Conservation (phyloP, 1,284 basidiomycete genomes). For the Apiotrichum mycotoxinovorans region DNA sequence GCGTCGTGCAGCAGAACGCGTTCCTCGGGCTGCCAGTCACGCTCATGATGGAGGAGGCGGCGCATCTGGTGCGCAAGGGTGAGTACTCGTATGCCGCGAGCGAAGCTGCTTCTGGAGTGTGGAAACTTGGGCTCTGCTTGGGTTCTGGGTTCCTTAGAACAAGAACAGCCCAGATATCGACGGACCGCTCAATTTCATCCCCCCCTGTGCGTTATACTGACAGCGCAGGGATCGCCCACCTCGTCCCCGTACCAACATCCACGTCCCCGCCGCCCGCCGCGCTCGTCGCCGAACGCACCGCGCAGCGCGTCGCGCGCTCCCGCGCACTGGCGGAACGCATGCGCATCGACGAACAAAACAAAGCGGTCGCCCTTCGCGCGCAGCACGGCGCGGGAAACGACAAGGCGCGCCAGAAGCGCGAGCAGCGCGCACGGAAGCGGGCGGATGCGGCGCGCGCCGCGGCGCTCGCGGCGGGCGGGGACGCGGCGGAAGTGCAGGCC, state of each 20-base stretch:
- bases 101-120: too few species aligned
- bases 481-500: constrained; percentile 8
- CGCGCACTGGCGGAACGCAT: constrained; percentile 14
- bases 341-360: constrained; percentile 54
- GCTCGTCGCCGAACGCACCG: constrained; percentile 52
- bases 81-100: constrained; percentile 19
- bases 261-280: constrained; percentile 58
- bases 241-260: constrained; percentile 66
- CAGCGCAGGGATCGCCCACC: constrained; percentile 66
- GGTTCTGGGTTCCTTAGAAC: too few species aligned
- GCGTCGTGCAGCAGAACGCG: constrained; percentile 92
- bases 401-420: constrained; percentile 58
- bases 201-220: neutral
- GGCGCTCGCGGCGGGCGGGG: constrained; percentile 12
- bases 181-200: too few species aligned
- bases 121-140: too few species aligned
- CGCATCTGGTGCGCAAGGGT: constrained; percentile 78
- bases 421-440: constrained; percentile 57
- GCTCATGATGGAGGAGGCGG: constrained; percentile 87
- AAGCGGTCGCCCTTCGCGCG: constrained; percentile 26
- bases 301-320: constrained; percentile 24
- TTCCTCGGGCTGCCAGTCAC: constrained; percentile 88
- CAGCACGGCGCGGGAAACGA: constrained; percentile 58
- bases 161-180: too few species aligned
- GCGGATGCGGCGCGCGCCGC: constrained; percentile 45